These are phyloP conservation scores for Pichia paraexigua DNA, from an alignment of 805 yeast genomes.

Conservation along the genomic window DNA sequence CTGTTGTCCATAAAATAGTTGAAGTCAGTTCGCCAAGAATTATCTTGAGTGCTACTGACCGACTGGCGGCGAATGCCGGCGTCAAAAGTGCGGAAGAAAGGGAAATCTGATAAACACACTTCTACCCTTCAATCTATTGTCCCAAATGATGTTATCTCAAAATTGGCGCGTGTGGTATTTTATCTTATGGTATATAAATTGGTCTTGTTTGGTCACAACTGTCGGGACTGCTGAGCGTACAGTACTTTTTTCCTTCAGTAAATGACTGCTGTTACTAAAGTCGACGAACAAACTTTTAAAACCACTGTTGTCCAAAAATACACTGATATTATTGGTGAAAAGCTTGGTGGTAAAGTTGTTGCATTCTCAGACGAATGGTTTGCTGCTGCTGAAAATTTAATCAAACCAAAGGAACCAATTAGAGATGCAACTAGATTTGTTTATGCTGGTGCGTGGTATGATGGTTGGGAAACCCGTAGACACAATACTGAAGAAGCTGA, in stretches of 20 bases:
- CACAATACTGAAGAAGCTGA: constrained; percentile 82
- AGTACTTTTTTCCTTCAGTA: constrained; percentile 3
- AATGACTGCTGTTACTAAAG: constrained; percentile 8
- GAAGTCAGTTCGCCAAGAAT: no score
- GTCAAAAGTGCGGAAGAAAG: no score
- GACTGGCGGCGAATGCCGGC: no score
- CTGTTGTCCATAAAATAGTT: no score
- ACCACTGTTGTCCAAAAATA: constrained; percentile 40
- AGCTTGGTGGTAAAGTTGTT: constrained; percentile 70
- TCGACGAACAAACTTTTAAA: constrained; percentile 35
- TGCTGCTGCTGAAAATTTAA: constrained; percentile 83
- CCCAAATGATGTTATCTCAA: not conserved
- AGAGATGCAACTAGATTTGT: constrained; percentile 75
- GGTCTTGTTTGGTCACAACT: no score
- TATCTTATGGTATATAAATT: not conserved
- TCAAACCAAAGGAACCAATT: constrained; percentile 73
- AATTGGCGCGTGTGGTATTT: constrained; percentile 1
- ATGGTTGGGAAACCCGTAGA: constrained; percentile 97
- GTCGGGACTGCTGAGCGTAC: no score
- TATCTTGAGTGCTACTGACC: no score
- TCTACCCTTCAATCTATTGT: no score
- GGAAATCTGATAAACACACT: no score
- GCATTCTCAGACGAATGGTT: constrained; percentile 86
- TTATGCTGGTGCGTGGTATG: constrained; percentile 93
- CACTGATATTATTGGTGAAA: constrained; percentile 77